Evolutionary conservation across 176 grass and related monocot genomes (phyloP).

Genomic region (Oryza punctata): DNA sequence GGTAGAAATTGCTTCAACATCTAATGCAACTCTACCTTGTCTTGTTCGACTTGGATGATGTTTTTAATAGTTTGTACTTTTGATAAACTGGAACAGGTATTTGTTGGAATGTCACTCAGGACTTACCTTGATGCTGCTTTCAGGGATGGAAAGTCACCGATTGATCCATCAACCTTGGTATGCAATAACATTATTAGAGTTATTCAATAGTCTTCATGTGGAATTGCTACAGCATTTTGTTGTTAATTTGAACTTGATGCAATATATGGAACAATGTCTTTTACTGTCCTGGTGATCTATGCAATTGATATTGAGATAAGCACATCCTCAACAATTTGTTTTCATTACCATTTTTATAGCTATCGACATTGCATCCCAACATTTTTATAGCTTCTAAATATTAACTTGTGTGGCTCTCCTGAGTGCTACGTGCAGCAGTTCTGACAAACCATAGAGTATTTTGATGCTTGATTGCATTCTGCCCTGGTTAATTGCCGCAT

Average conservation of each 20-base stretch:
- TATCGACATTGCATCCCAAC: slow-evolving; percentile 9
- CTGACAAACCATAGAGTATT: slow-evolving; percentile 11
- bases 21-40: background rate
- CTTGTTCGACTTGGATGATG: slow-evolving; percentile 15
- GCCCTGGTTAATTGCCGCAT: background rate
- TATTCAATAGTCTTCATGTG: background rate
- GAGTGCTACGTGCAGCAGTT: slow-evolving; percentile 13
- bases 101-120: slow-evolving; percentile 97
- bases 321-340: slow-evolving; percentile 11
- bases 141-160: slow-evolving; percentile 95
- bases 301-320: slow-evolving; percentile 19
- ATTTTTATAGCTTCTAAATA: background rate
- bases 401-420: slow-evolving; percentile 15
- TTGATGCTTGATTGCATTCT: slow-evolving; percentile 27
- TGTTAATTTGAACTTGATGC: background rate
- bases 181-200: slow-evolving; percentile 32
- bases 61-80: slow-evolving; percentile 37
- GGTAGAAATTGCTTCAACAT: slow-evolving; percentile 47
- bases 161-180: slow-evolving; percentile 99
- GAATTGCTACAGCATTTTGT: slow-evolving; percentile 11
- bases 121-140: slow-evolving; percentile 99
- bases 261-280: background rate
- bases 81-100: slow-evolving; percentile 70
- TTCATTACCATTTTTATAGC: background rate
- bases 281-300: slow-evolving; percentile 11